Evolutionary conservation across 805 yeast species (phyloP), one percentile per base, ranked within the genome.

Genomic region (Sungouiozyma ichnusensis): DNA sequence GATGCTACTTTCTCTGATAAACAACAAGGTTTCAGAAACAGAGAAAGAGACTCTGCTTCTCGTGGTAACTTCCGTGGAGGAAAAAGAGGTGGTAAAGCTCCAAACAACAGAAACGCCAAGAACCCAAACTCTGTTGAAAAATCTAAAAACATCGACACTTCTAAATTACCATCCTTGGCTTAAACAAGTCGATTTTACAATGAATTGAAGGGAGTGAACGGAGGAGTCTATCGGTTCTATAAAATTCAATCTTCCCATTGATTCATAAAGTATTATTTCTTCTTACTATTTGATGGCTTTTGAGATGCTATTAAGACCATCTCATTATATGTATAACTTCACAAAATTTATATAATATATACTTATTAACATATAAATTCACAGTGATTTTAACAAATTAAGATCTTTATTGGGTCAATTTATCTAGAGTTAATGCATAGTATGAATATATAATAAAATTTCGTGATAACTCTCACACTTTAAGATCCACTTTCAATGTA

Each of bases 151-250:
- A 64, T 71, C 53, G 69, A 73, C 63, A 81, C 78, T 64, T 70
- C 72, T 63, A 77, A 77, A 76, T 79, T 81, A 77, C 87, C 88
- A 66, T 72, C 86, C 60, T 77, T 81, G 64, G 72, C 68, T 52
- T 67, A 64, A 62, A 43, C 33, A 16, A n/a, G 19, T 20, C n/a
- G n/a, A n/a, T n/a, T 36, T 20, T 20, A 19, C 20, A 20, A 16
- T 20, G 16, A 36, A 36, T 19, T 20, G 18, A 18, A 36, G 29
- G 20, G 18, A 36, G 15, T 16, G 29, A 36, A 36, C 20, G 8
- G 20, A 20, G 20, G 20, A 34, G 17, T 16, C 8, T 33, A 11
- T 11, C 33, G 33, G 33, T 29, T 29, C 33, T 29, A n/a, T n/a
- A n/a, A n/a, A n/a, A n/a, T n/a, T n/a, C n/a, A n/a, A n/a, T n/a